Evolutionary conservation across 306 rosid genomes (phyloP).

Genomic region (Glycine tomentella): DNA sequence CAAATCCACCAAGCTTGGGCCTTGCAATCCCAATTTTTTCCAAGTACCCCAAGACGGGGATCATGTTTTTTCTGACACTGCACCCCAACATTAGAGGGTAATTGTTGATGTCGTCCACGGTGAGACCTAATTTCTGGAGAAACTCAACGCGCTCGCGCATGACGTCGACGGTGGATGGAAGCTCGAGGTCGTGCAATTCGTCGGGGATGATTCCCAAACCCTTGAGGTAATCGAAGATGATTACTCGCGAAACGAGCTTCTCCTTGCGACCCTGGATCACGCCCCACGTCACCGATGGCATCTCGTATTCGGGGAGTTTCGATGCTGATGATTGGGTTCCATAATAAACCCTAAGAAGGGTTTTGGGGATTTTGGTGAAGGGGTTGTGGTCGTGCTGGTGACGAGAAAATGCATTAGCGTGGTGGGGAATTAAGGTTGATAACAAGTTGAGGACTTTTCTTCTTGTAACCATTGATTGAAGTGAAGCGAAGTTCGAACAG

Average conservation of each 20-base stretch:
- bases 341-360: conserved; percentile 60
- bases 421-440: conserved; percentile 36
- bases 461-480: conserved; percentile 54
- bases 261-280: conserved; percentile 92
- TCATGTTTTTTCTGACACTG: conserved; percentile 81
- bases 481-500: no score
- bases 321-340: conserved; percentile 58
- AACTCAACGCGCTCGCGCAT: conserved; percentile 92
- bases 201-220: conserved; percentile 85
- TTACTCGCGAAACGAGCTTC: conserved; percentile 88
- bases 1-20: conserved; percentile 76
- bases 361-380: conserved; percentile 13
- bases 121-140: conserved; percentile 76
- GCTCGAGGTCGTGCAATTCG: conserved; percentile 75
- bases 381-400: conserved; percentile 1
- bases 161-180: conserved; percentile 88
- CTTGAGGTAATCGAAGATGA: conserved; percentile 80
- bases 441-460: conserved; percentile 52
- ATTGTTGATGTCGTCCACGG: conserved; percentile 77
- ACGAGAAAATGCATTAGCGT: neutral
- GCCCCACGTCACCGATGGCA: conserved; percentile 98
- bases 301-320: conserved; percentile 83
- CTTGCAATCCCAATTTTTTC: conserved; percentile 89
- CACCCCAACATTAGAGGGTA: conserved; percentile 88
- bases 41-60: conserved; percentile 86